Evolutionary conservation across 1,139 yeast species (phyloP).

Genomic region (Scheffersomyces quercinus): DNA sequence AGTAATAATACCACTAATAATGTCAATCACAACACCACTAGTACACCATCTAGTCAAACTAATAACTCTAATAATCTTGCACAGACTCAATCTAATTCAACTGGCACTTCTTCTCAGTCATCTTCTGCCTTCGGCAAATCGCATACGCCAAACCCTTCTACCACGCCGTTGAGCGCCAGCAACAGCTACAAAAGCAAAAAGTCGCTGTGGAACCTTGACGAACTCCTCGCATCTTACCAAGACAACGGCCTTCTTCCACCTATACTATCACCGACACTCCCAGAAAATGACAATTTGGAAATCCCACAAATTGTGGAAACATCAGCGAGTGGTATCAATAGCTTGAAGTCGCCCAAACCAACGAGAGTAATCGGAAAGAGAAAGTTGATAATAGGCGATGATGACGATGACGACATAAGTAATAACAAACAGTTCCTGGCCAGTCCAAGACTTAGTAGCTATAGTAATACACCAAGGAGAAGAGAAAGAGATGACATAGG

Average conservation of each 20-base stretch:
- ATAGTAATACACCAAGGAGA: constrained; percentile 1
- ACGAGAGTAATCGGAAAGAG: not conserved
- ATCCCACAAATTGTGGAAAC: not conserved
- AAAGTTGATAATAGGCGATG: not conserved
- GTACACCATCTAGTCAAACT: too few relatives aligned
- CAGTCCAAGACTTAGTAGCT: not conserved
- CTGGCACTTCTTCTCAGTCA: too few relatives aligned
- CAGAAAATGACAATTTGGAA: constrained; percentile 14
- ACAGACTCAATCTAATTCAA: too few relatives aligned
- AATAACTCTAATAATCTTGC: too few relatives aligned
- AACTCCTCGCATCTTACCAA: constrained; percentile 36
- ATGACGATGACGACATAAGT: constrained; percentile 4
- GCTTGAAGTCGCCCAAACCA: constrained; percentile 1
- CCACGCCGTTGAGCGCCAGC: not conserved
- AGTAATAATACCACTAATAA: not conserved
- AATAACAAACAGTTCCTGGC: not conserved
- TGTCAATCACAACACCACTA: not conserved
- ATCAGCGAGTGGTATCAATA: constrained; percentile 1
- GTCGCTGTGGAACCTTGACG: constrained; percentile 43
- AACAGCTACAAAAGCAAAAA: constrained; percentile 8
- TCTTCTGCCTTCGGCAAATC: too few relatives aligned
- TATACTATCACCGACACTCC: constrained; percentile 43
- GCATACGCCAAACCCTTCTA: not conserved
- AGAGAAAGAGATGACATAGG: constrained; percentile 13
- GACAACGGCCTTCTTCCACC: constrained; percentile 41